A percentile compares a stretch with the other conserved stretches of the same genome.
phyloP scores from a whole-genome alignment of 1,139 yeast genomes.

The Candida mesenterica region DNA sequence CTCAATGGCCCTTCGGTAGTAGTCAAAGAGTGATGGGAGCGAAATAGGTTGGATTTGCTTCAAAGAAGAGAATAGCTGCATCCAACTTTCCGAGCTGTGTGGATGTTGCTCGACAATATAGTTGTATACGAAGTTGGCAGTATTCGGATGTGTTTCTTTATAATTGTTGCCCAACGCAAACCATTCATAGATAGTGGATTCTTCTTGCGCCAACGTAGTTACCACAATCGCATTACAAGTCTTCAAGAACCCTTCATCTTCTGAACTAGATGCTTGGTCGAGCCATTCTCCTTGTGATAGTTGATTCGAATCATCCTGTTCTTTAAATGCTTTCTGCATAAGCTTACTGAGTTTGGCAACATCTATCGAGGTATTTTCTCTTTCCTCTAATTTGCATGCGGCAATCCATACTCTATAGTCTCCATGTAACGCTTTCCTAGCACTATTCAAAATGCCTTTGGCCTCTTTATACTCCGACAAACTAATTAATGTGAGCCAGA shows the following conservation, averaged over 20 bases:
- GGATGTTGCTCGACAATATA: slow-evolving; percentile 50
- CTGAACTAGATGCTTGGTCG: slow-evolving; percentile 37
- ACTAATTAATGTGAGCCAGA: slow-evolving; percentile 59
- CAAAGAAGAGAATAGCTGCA: slow-evolving; percentile 46
- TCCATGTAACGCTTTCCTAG: slow-evolving; percentile 53
- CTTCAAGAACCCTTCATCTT: slow-evolving; percentile 31
- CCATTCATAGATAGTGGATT: neutral
- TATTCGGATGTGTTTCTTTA: slow-evolving; percentile 21
- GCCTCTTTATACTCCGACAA: slow-evolving; percentile 49
- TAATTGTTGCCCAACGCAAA: slow-evolving; percentile 7
- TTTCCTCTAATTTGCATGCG: slow-evolving; percentile 71
- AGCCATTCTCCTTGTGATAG: slow-evolving; percentile 13
- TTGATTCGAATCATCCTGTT: slow-evolving; percentile 16
- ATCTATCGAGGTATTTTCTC: slow-evolving; percentile 30
- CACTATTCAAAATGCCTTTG: slow-evolving; percentile 52
- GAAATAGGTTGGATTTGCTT: slow-evolving; percentile 22
- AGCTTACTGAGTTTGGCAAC: slow-evolving; percentile 41
- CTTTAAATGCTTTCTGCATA: slow-evolving; percentile 53
- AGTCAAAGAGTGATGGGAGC: slow-evolving; percentile 36
- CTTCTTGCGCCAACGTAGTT: slow-evolving; percentile 15
- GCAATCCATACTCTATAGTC: slow-evolving; percentile 68
- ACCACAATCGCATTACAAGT: slow-evolving; percentile 41
- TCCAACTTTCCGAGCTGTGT: slow-evolving; percentile 54
- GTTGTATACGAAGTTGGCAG: slow-evolving; percentile 49
- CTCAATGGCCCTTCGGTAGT: slow-evolving; percentile 51